A percentile compares a stretch with the other conserved stretches of the same genome.
Conservation (phyloP, 148 eudicot genomes). For the Rhododendron kiyosumense region DNA sequence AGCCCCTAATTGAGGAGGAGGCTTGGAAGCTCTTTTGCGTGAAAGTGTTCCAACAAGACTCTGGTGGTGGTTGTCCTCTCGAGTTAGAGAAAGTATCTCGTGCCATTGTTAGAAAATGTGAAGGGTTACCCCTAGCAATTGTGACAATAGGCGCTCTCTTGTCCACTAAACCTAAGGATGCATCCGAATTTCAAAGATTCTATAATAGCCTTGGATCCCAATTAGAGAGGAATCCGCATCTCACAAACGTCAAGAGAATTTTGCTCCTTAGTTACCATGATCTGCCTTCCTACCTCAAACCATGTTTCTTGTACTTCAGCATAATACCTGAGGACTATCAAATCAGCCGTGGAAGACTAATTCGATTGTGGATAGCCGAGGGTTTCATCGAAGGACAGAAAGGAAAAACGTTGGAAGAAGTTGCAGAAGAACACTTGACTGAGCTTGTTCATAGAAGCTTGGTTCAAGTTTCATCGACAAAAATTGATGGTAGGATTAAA, state of each 20-base stretch:
- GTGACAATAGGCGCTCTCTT: not conserved
- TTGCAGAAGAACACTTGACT: not conserved
- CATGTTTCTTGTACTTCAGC: not conserved
- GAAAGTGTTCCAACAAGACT: not conserved
- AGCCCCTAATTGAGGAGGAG: not conserved
- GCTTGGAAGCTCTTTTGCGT: not conserved
- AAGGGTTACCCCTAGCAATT: slow-evolving; percentile 9
- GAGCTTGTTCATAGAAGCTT: not conserved
- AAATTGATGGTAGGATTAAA: not conserved
- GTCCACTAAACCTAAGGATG: not conserved
- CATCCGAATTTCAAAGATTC: not conserved
- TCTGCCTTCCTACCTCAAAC: not conserved
- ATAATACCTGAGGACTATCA: not conserved
- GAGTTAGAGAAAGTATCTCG: not conserved
- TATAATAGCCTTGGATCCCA: too few species aligned
- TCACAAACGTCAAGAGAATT: not conserved
- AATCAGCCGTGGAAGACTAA: not conserved
- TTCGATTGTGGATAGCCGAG: slow-evolving; percentile 4
- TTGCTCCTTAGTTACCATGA: not conserved
- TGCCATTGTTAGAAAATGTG: not conserved
- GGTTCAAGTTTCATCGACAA: not conserved
- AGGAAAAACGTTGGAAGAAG: not conserved
- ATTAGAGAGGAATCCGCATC: too few species aligned
- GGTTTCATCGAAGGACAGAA: not conserved
- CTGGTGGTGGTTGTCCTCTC: not conserved